Base-by-base conservation (phyloP, 1,284 basidiomycete genomes). In the Cryptococcus maquisensis region DNA sequence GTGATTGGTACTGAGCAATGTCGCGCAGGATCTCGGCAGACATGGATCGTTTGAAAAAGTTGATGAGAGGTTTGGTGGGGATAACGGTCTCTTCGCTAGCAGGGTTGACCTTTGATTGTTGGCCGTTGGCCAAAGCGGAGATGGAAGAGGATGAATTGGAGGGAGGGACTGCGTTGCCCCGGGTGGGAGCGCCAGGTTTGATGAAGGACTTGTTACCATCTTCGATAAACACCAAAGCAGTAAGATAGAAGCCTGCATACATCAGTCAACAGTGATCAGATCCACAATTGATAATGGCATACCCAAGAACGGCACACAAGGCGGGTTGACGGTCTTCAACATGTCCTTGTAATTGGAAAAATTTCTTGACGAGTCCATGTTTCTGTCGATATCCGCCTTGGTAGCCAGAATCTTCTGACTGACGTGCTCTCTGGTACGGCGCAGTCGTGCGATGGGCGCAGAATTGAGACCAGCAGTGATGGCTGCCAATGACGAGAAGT, bases 241-340 rank as follows among this genome's bases (percentile, higher is more conserved):
- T 93, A 18, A 98, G 82, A 79, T 96, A 98, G 53, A 97, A 90
- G 65, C 95, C 92, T 95, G 15, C 21, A 21, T 9, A n/a, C 38
- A 24, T n/a, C 3, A 16, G 36, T 13, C 40, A 16, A n/a, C 20
- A 38, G 20, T 10, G 12, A 2, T 48, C 16, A 8, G 26, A 38
- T 13, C 18, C 35, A 10, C 16, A 9, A 46, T 37, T 28, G 35
- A 20, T 9, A 13, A 44, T n/a, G 35, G 26, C 20, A 24, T 23
- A 92, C 92, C 95, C 51, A 99, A 87, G 78, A 98, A 99, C 5
- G 96, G 96, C 0, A 98, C 94, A 74, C 94, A 97, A 47, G 96
- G 95, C 0, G 94, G 92, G 39, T 88, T 85, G 56, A 96, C 86
- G 44, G 82, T 84, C 45, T 88, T 86, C 66, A 99, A 83, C 51